phyloP scores from a whole-genome alignment of 1,139 yeast genomes.

The Hanseniaspora sp. region DNA sequence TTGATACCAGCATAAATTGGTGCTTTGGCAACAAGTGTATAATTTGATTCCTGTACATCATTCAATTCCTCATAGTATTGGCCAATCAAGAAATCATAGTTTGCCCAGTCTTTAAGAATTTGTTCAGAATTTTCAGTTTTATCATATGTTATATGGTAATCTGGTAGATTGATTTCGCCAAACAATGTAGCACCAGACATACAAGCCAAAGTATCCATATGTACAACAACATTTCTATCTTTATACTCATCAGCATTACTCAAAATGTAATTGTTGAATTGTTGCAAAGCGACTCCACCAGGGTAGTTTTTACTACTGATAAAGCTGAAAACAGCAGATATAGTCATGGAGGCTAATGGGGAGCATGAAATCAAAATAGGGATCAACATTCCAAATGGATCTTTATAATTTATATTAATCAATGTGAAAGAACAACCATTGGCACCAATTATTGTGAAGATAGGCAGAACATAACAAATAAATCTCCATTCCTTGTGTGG shows the following conservation, averaged over 20 bases:
- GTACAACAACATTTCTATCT: conserved; percentile 36
- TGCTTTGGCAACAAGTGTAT: conserved; percentile 9
- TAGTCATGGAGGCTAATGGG: conserved; percentile 30
- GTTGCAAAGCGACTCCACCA: conserved; percentile 64
- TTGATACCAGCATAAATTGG: conserved; percentile 16
- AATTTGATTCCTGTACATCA: background rate
- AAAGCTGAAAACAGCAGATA: conserved; percentile 45
- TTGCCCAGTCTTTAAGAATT: conserved; percentile 39
- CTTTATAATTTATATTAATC: conserved; percentile 29
- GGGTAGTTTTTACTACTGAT: conserved; percentile 74
- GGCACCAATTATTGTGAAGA: conserved; percentile 55
- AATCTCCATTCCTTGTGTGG: conserved; percentile 96
- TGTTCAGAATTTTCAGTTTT: conserved; percentile 48
- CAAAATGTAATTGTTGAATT: conserved; percentile 40
- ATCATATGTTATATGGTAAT: conserved; percentile 46
- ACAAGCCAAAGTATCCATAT: conserved; percentile 70
- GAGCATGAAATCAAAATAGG: conserved; percentile 27
- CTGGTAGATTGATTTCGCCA: conserved; percentile 38
- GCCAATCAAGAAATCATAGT: conserved; percentile 47
- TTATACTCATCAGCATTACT: conserved; percentile 16
- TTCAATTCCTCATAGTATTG: conserved; percentile 5
- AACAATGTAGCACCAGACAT: conserved; percentile 81
- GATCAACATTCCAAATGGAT: conserved; percentile 30
- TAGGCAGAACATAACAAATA: conserved; percentile 62
- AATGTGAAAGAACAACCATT: conserved; percentile 44